These are phyloP conservation scores for Coffea humblotiana DNA, from an alignment of 305 asterid genomes.

Conservation along the genomic window DNA sequence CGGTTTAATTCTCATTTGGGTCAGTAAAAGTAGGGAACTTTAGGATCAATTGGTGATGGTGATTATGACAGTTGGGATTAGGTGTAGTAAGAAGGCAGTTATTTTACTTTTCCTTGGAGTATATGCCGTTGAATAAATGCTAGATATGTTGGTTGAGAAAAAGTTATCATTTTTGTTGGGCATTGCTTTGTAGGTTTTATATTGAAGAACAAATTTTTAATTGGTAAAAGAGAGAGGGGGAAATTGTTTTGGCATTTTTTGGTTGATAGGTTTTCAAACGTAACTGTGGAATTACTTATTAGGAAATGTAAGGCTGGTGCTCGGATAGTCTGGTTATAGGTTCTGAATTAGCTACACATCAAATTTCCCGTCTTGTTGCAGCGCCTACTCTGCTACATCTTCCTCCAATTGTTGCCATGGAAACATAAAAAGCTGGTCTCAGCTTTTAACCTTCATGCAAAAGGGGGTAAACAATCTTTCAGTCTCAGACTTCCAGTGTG, in stretches of 20 bases:
- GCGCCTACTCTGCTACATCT: neutral
- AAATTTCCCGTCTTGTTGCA: neutral
- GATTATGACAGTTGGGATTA: too few species aligned
- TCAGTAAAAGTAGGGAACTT: neutral
- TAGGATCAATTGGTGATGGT: neutral
- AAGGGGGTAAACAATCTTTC: neutral
- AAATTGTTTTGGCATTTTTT: neutral
- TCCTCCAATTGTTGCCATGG: too few species aligned
- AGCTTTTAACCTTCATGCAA: neutral
- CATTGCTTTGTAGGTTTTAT: neutral
- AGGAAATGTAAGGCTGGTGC: neutral
- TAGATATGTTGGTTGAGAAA: neutral
- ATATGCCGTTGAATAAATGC: neutral
- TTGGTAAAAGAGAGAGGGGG: neutral
- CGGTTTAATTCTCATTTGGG: neutral
- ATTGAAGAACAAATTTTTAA: neutral
- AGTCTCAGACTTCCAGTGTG: too few species aligned
- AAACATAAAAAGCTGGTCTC: too few species aligned
- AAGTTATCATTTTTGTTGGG: neutral
- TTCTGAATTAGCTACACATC: too few species aligned
- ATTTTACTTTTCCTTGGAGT: neutral
- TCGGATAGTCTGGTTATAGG: neutral
- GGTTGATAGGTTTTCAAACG: neutral
- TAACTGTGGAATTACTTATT: too few species aligned
- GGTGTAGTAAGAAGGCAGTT: neutral